Base-by-base conservation (phyloP, 192 early-diverging fungal genomes). In the Allomyces macrogynus region DNA sequence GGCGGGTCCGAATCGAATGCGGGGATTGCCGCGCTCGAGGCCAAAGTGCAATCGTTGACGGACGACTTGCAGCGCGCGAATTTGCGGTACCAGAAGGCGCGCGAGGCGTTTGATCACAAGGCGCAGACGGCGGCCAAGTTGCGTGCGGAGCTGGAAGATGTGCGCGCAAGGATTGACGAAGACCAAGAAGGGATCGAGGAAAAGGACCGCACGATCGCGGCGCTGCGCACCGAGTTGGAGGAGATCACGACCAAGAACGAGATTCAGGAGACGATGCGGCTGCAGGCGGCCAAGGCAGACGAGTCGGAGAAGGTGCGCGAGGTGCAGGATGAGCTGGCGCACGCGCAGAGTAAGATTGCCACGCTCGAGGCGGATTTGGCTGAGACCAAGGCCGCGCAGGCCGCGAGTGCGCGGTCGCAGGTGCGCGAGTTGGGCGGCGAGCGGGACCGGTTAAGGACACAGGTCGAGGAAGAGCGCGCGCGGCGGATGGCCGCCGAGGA, bases 141-240 rank as follows among this genome's bases (percentile, higher is more conserved):
- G 20, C 16, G 16, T 14, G 49, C 49, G 3, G 49, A 57, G 49
- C 60, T 72, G n/a, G 43, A 61, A 0, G 64, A 64, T 0, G 23
- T 67, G 5, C 57, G 69, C 24, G 43, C 42, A 32, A 71, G 71
- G 62, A 61, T 77, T 4, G 75, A 80, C n/a, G 68, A 80, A 27
- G 68, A 73, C 64, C 44, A 68, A 10, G 32, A 61, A 20, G 12
- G 49, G 4, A 64, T 80, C 26, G 75, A 79, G 43, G 67, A 67
- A 11, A 75, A 75, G 66, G 77, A 80, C 62, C 68, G 77, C 16
- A 71, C 60, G 14, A 80, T 80, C 44, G 66, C 72, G 7, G 71
- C 77, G 42, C 66, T 80, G 10, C 62, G 68, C 1, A 64, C 68
- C 27, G 77, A 80, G 63, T 63, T 77, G 10, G 79, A 80, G 61